Evolutionary conservation across 148 eudicot species (phyloP), one percentile per base, ranked within the genome.

Genomic region (Camellia lanceoleosa): DNA sequence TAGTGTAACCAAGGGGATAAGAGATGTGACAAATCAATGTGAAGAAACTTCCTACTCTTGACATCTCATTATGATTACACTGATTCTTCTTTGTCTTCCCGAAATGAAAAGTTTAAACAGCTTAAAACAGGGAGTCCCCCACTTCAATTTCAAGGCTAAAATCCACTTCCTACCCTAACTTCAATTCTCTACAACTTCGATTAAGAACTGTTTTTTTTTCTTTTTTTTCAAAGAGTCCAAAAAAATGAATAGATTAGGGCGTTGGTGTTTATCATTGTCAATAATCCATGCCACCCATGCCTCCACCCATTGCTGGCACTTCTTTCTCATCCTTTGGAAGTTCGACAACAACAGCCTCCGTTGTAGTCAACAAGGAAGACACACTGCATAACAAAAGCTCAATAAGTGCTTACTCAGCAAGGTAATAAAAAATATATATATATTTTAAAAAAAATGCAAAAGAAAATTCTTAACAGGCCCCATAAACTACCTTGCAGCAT

Each of bases 301-400:
- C 89, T 10, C 84, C 87, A 42, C 84, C 83, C 86, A 85, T 84
- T 14, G 80, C 65, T 14, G 88, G 83, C 4, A 60, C 82, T 47
- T 79, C 82, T 58, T 84, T 86, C 58, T 83, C 88, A 13, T 84
- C 88, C 81, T 74, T 88, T 0, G 90, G 87, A 67, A 89, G 92
- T 67, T 94, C 95, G 3, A 91, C 93, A 13, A 94, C 80, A 41
- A 90, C 89, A 13, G 97, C 94, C 81, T 94, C 98, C 0, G 97
- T 94, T 5, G 98, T 94, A 0, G 97, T 94, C 93, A 94, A 87
- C 91, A 94, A 80, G 8, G 97, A 87, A 8, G 97, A 87, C 19
- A 94, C 90, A 63, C 97, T 92, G 90, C 75, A 85, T 1, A 75
- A 11, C 49, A 77, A 65, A 19, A 18, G 56, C 23, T 0, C 8